These are phyloP conservation scores for Leccinum truebloodii DNA, from an alignment of 768 basidiomycete genomes.

Conservation along the genomic window DNA sequence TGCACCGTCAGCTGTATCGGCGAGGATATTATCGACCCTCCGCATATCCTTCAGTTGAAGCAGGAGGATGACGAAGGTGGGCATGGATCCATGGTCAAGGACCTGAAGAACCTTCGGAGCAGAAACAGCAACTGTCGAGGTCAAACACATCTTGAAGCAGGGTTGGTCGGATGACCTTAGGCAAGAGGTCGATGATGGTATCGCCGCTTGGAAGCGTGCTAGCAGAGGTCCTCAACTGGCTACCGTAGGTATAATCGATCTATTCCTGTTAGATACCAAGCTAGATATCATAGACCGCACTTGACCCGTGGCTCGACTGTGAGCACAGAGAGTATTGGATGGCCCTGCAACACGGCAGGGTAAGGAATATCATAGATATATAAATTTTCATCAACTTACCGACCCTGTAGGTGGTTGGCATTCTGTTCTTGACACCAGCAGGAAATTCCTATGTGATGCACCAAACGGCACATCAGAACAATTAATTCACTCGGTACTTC, in stretches of 20 bases:
- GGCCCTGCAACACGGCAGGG: slow-evolving; percentile 38
- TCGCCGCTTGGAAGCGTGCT: slow-evolving; percentile 54
- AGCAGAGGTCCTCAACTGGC: slow-evolving; percentile 61
- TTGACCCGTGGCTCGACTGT: slow-evolving; percentile 56
- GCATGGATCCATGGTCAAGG: slow-evolving; percentile 48
- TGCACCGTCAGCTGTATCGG: slow-evolving; percentile 61
- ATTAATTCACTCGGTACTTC: slow-evolving; percentile 50
- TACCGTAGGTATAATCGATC: slow-evolving; percentile 31
- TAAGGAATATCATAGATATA: background rate
- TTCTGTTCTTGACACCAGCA: slow-evolving; percentile 53
- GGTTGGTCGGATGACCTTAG: slow-evolving; percentile 46
- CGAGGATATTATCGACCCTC: slow-evolving; percentile 58
- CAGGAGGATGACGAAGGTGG: slow-evolving; percentile 37
- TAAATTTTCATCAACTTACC: background rate
- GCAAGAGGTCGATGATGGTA: slow-evolving; percentile 49
- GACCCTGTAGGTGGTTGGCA: slow-evolving; percentile 39
- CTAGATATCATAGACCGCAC: slow-evolving; percentile 39
- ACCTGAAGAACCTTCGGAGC: slow-evolving; percentile 54
- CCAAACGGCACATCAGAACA: slow-evolving; percentile 56
- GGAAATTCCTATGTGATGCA: slow-evolving; percentile 47
- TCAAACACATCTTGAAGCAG: slow-evolving; percentile 43
- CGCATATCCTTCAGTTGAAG: slow-evolving; percentile 43
- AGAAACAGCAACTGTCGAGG: slow-evolving; percentile 52
- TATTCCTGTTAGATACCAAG: background rate
- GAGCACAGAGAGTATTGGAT: slow-evolving; percentile 60